Base-by-base conservation (phyloP, 116 monocot species). In the Zostera marina region DNA sequence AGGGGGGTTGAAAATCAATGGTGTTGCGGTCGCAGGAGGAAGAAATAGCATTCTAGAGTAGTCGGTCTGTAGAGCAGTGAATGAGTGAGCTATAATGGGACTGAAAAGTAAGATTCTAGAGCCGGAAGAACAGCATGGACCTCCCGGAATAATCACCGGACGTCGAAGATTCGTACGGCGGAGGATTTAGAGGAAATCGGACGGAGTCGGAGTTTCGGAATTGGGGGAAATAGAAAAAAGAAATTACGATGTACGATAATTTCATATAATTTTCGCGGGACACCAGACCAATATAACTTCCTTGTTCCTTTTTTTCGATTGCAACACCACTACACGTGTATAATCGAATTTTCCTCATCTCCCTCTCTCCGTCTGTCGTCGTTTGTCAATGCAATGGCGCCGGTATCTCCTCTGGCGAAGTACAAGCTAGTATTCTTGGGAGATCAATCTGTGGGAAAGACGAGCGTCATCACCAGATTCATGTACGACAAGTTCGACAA, bases 401-500 rank as follows among this genome's bases (percentile, higher is more conserved):
- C 76, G 13, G 69, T 76, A 7, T 76, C 80, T 14, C 72, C 80
- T 11, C 65, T 80, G 32, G 80, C 80, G 11, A 80, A 80, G 70
- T 80, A 76, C 68, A 80, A 80, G 66, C 70, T 80, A 44, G 80
- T 80, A 46, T 80, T 80, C 72, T 45, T 80, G 15, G 80, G 80
- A 10, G 80, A 80, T 47, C 80, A 80, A 39, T 80, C 76, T 20
- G 80, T 80, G 25, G 80, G 80, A 38, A 80, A 80, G 69, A 80
- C 80, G 44, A 80, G 80, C 65, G 76, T 80, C 66, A 80, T 80
- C 69, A 80, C 80, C 39, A 60, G 80, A 40, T 80, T 80, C 76
- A 80, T 80, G 80, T 80, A 80, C 42, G 80, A 80, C 73, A 80
- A 80, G 62, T 80, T 80, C 76, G 80, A 80, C 54, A 81, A 68